These are phyloP conservation scores for Scheffersomyces stambukii DNA, from an alignment of 1,139 yeast genomes.

Conservation along the genomic window DNA sequence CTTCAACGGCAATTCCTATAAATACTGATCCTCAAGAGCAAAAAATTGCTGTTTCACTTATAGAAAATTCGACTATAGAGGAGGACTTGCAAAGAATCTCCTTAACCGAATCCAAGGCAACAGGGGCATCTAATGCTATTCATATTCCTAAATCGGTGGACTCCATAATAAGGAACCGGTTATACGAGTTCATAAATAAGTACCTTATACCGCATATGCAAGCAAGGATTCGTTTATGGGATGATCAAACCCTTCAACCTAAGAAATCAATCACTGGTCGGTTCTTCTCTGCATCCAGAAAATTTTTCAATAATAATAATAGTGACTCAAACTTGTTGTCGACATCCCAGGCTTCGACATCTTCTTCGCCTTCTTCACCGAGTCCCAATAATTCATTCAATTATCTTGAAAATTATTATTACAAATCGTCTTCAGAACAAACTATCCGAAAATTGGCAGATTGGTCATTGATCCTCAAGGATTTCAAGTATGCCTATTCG, in stretches of 20 bases:
- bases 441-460: constrained; percentile 81
- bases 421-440: constrained; percentile 66
- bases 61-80: constrained; percentile 48
- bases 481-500: constrained; percentile 79
- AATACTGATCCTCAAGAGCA: constrained; percentile 5
- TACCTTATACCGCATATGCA: constrained; percentile 78
- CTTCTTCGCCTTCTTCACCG: constrained; percentile 5
- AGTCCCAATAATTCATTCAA: constrained; percentile 24
- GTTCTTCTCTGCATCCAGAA: constrained; percentile 63
- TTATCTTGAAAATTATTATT: constrained; percentile 49
- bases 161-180: constrained; percentile 34
- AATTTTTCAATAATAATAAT: constrained; percentile 38
- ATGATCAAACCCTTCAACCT: constrained; percentile 66
- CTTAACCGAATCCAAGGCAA: constrained; percentile 18
- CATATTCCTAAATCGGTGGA: constrained; percentile 36
- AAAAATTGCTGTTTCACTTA: constrained; percentile 17
- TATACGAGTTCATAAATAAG: constrained; percentile 54
- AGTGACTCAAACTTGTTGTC: constrained; percentile 10
- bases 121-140: constrained; percentile 11
- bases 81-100: constrained; percentile 46
- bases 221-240: constrained; percentile 68
- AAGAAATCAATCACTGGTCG: constrained; percentile 71
- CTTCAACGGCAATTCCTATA: constrained; percentile 28
- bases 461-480: constrained; percentile 85
- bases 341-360: constrained; percentile 1